These are phyloP conservation scores for Dispira simplex DNA, from an alignment of 192 early-diverging fungal species.

Conservation along the genomic window DNA sequence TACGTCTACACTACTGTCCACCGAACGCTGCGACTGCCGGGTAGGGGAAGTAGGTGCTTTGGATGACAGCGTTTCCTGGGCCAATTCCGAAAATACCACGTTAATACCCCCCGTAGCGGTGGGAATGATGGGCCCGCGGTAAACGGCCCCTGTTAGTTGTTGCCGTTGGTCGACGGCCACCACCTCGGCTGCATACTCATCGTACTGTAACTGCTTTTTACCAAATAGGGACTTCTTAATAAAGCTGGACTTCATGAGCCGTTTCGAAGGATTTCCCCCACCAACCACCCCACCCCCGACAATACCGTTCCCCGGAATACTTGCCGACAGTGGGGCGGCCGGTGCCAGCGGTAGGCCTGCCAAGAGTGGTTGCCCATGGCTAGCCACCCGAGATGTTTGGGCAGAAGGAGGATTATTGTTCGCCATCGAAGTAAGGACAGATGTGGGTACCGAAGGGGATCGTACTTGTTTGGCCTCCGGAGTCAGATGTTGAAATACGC, in stretches of 20 bases:
- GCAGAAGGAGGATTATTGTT: too few relatives aligned
- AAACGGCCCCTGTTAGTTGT: neutral
- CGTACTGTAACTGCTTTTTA: slow-evolving; percentile 5
- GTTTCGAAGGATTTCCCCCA: neutral
- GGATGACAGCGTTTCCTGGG: neutral
- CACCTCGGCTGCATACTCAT: slow-evolving; percentile 8
- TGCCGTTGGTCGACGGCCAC: neutral
- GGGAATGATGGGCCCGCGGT: slow-evolving; percentile 7
- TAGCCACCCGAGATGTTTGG: too few relatives aligned
- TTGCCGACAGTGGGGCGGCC: too few relatives aligned
- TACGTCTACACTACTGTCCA: neutral
- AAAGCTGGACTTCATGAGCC: slow-evolving; percentile 9
- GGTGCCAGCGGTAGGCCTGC: too few relatives aligned
- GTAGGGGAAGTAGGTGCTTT: neutral
- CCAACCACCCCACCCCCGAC: too few relatives aligned
- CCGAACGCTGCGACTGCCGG: neutral
- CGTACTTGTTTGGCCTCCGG: neutral
- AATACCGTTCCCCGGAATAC: too few relatives aligned
- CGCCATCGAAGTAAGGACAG: neutral
- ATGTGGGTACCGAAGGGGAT: neutral
- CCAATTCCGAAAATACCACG: slow-evolving; percentile 4
- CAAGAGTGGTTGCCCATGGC: too few relatives aligned
- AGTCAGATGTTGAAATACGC: slow-evolving; percentile 5
- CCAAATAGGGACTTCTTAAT: slow-evolving; percentile 5
- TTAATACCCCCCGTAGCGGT: neutral